Conservation (phyloP, 192 early-diverging fungal species). For the Coemansia sp. region DNA sequence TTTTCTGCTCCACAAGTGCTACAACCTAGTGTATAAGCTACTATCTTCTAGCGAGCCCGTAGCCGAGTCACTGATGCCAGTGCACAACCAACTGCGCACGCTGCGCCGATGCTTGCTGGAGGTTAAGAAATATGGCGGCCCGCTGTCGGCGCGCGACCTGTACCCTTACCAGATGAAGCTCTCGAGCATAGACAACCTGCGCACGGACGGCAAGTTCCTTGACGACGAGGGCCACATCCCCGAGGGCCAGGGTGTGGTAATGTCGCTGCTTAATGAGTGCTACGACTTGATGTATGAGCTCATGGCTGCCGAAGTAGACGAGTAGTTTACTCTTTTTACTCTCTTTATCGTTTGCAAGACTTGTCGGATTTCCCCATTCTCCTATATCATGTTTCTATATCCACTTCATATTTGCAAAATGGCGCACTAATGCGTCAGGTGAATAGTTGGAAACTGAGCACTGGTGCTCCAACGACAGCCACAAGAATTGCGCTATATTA, state of each 20-base stretch:
- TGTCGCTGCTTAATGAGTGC: conserved; percentile 81
- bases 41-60: conserved; percentile 76
- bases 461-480: too few relatives aligned
- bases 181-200: conserved; percentile 72
- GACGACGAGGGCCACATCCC: conserved; percentile 78
- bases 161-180: conserved; percentile 90
- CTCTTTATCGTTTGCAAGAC: neutral
- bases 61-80: conserved; percentile 73
- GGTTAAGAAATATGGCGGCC: conserved; percentile 77
- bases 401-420: too few relatives aligned
- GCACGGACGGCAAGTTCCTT: conserved; percentile 81
- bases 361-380: too few relatives aligned
- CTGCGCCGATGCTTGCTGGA: conserved; percentile 72
- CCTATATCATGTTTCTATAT: too few relatives aligned
- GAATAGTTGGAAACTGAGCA: too few relatives aligned
- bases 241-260: conserved; percentile 81
- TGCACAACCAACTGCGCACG: conserved; percentile 82
- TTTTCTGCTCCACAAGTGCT: conserved; percentile 77
- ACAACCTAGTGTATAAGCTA: conserved; percentile 78
- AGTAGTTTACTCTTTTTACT: conserved; percentile 19
- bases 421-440: too few relatives aligned
- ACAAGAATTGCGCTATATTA: too few relatives aligned
- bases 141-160: conserved; percentile 66
- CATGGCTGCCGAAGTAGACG: conserved; percentile 56
- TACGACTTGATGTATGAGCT: conserved; percentile 80